phyloP scores from a whole-genome alignment of 2,329 filamentous ascomycete genomes.

The Diplodia intermedia region DNA sequence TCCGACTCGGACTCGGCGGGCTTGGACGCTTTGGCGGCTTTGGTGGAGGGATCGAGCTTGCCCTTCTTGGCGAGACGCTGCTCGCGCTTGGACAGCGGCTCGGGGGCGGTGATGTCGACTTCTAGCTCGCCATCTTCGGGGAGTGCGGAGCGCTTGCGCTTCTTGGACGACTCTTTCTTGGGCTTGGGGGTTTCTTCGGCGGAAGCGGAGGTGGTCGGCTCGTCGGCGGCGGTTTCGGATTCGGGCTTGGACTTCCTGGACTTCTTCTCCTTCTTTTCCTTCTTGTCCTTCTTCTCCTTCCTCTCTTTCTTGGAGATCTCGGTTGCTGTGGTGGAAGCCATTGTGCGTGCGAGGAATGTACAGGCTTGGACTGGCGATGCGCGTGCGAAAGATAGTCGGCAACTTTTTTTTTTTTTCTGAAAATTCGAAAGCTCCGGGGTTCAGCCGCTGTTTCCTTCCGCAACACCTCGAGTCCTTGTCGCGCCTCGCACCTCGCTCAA shows the following conservation, averaged over 20 bases:
- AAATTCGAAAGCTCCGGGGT: conserved; percentile 4
- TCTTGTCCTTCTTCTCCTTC: conserved; percentile 37
- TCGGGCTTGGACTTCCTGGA: conserved; percentile 23
- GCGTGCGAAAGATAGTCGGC: not conserved
- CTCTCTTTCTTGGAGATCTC: conserved; percentile 23
- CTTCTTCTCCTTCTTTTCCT: conserved; percentile 37
- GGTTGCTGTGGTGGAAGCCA: conserved; percentile 17
- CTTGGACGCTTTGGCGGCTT: conserved; percentile 33
- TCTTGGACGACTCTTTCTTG: conserved; percentile 37
- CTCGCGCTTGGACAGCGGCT: conserved; percentile 94
- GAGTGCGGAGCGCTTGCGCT: conserved; percentile 66
- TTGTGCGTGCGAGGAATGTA: not conserved
- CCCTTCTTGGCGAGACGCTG: conserved; percentile 88
- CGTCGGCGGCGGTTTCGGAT: conserved; percentile 19
- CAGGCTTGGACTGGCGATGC: too few species aligned
- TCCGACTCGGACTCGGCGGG: conserved; percentile 39
- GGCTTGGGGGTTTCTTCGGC: conserved; percentile 34
- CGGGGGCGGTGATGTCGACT: conserved; percentile 86
- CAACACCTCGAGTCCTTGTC: not conserved
- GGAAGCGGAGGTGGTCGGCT: not conserved
- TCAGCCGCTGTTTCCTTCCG: not conserved
- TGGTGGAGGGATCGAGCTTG: conserved; percentile 56
- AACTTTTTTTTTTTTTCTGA: conserved; percentile 26
- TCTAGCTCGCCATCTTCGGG: conserved; percentile 69
- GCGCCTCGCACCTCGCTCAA: not conserved